Conservation (phyloP, 768 basidiomycete genomes). For the Rhodotorula graminis region DNA sequence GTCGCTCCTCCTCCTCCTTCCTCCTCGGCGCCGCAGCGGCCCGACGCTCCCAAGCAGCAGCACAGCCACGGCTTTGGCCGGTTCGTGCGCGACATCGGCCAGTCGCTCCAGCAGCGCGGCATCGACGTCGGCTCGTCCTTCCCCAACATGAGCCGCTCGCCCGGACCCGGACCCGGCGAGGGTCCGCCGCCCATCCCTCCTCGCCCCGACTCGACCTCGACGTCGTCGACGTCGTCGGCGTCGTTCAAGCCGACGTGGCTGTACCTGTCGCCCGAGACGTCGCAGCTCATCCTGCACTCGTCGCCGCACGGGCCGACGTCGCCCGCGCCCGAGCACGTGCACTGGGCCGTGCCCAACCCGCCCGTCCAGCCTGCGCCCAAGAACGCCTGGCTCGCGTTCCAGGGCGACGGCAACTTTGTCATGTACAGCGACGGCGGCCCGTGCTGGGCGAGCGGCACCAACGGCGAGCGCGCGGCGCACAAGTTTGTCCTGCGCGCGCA, state of each 20-base stretch:
- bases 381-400: constrained; percentile 28
- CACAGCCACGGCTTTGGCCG: constrained; percentile 7
- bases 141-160: constrained; percentile 1
- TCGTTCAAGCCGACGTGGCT: constrained; percentile 31
- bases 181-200: constrained; percentile 25
- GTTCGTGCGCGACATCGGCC: constrained; percentile 28
- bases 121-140: constrained; percentile 14
- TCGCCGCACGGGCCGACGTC: constrained; percentile 28
- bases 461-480: constrained; percentile 10
- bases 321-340: constrained; percentile 17
- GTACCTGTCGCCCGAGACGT: constrained; percentile 38
- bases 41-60: not conserved
- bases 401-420: constrained; percentile 38
- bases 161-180: not conserved
- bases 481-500: constrained; percentile 11
- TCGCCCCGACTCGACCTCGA: constrained; percentile 9
- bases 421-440: constrained; percentile 16
- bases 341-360: constrained; percentile 18
- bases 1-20: not conserved
- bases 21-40: not conserved
- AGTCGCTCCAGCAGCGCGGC: constrained; percentile 19
- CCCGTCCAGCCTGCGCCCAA: not conserved
- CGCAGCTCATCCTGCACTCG: constrained; percentile 41
- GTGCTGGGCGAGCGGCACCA: constrained; percentile 31
- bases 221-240: not conserved